These are phyloP conservation scores for Cladosporium sp. DNA, from an alignment of 2,329 filamentous ascomycete genomes.

Conservation along the genomic window DNA sequence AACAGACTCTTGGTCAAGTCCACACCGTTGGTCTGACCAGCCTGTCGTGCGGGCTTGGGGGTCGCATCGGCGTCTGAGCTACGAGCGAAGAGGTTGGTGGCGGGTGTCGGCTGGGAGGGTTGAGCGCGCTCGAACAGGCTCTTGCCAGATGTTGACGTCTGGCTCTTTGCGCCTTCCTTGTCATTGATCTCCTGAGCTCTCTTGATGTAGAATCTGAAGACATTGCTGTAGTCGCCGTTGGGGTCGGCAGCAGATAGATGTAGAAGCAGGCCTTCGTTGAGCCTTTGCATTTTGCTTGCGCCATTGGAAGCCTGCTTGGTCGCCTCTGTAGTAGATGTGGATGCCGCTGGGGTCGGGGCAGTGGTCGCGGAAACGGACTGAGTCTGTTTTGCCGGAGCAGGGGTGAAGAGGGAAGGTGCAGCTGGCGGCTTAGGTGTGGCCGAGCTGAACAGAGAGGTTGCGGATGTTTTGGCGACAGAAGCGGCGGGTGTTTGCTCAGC, in stretches of 20 bases:
- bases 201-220: constrained; percentile 26
- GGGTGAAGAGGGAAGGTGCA: constrained; percentile 12
- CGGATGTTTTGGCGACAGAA: background rate
- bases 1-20: constrained; percentile 16
- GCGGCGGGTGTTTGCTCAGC: no score
- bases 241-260: constrained; percentile 23
- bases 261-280: constrained; percentile 27
- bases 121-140: constrained; percentile 1
- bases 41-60: constrained; percentile 2
- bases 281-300: constrained; percentile 4
- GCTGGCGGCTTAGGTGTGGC: constrained; percentile 8
- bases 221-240: constrained; percentile 25
- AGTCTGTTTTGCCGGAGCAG: background rate
- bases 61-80: background rate
- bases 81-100: background rate
- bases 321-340: background rate
- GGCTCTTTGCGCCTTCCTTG: background rate
- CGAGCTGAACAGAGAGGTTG: constrained; percentile 3
- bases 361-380: background rate
- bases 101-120: background rate
- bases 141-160: background rate
- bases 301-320: no score
- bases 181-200: constrained; percentile 23
- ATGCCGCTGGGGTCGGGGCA: constrained; percentile 1
- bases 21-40: constrained; percentile 4